Base-by-base conservation (phyloP, 768 basidiomycete species). In the Amanita exitialis region DNA sequence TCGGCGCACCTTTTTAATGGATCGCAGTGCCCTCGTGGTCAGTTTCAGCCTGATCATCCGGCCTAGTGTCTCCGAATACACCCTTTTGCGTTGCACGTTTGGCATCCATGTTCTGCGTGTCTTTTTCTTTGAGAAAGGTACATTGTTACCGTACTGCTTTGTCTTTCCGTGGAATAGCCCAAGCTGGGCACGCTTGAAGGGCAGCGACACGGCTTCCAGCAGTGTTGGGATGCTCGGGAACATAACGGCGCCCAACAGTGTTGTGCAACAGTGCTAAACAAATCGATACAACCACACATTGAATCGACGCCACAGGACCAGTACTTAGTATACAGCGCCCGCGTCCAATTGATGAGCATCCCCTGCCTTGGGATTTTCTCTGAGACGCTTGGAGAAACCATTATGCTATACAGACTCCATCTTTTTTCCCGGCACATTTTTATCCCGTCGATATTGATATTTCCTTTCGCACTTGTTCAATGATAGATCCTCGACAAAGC, bases 101-200 rank as follows among this genome's bases (percentile, higher is more conserved):
- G 91, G 91, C 9, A 90, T 71, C 91, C 91, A 94, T 39, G 84
- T 77, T 36, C 91, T 74, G 45, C 86, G 82, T 21, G 92, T 92
- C 70, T 92, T 93, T 63, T 85, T 78, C 62, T 84, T 83, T 20
- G 90, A 92, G 65, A 90, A 85, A 0, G 91, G 90, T 44, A 93
- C 89, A 61, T 84, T 92, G 73, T 93, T 92, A 21, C 91, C 91
- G 57, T 80, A 80, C 59, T 82, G 83, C 58, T 82, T 88, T 49
- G 70, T 78, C 62, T 82, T 85, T 13, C 90, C 90, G 49, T 90
- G 87, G 61, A 86, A 92, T 1, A 94, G 80, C 49, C 90, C 90
- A 2, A 79, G 69, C 57, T 90, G 81, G 1, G 86, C 69, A 38
- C 88, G 83, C 62, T 90, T 92, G 70, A 90, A 90, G 6, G 86